A percentile compares a stretch with the other conserved stretches of the same genome.
Conservation (phyloP, 2,329 filamentous ascomycete genomes). For the Rutstroemia sp. region DNA sequence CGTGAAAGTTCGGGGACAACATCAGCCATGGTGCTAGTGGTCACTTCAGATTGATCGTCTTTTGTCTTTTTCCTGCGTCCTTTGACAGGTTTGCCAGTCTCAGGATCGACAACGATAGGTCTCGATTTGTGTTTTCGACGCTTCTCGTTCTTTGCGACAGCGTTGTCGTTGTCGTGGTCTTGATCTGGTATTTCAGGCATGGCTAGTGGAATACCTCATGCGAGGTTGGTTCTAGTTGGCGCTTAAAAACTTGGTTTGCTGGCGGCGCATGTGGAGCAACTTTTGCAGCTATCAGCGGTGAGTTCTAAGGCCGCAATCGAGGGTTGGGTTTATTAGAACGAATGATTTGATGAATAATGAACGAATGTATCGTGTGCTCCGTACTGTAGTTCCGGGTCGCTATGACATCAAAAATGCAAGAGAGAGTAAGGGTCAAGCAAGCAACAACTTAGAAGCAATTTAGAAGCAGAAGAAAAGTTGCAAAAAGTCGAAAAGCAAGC, state of each 20-base stretch:
- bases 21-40: constrained; percentile 35
- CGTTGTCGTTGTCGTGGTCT: constrained; percentile 12
- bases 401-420: neutral
- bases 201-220: constrained; percentile 2
- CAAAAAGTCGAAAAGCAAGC: too few relatives aligned
- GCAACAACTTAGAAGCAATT: too few relatives aligned
- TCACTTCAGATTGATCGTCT: constrained; percentile 17
- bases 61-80: constrained; percentile 24
- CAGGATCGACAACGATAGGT: constrained; percentile 26
- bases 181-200: constrained; percentile 8
- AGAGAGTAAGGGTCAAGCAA: neutral
- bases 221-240: constrained; percentile 1
- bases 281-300: constrained; percentile 7
- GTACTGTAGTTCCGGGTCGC: neutral
- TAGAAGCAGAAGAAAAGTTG: too few relatives aligned
- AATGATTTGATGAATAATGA: neutral
- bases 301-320: constrained; percentile 4
- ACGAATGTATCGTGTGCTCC: too few relatives aligned
- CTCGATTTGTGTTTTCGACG: constrained; percentile 29
- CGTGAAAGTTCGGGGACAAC: constrained; percentile 40
- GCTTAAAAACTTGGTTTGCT: constrained; percentile 11
- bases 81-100: constrained; percentile 27
- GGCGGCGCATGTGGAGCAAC: constrained; percentile 9
- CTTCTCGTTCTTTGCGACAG: constrained; percentile 24
- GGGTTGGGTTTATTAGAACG: neutral